phyloP scores from a whole-genome alignment of 805 yeast species.

The Millerago galiae region DNA sequence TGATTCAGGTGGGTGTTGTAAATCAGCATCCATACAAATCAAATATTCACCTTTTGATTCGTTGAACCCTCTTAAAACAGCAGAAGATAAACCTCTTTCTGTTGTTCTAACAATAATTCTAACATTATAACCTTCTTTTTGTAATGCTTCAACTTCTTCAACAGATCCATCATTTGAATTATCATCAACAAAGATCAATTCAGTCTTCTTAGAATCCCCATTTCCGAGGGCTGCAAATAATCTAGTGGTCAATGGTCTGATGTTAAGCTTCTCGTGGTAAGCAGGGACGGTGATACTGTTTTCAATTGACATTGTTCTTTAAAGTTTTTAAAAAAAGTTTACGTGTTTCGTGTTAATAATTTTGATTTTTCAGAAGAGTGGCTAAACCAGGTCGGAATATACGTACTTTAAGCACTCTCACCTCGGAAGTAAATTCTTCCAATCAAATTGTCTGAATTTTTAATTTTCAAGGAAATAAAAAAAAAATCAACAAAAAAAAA shows the following conservation, averaged over 20 bases:
- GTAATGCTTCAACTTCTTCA: conserved; percentile 40
- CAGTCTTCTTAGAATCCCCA: conserved; percentile 34
- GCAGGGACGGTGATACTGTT: conserved; percentile 44
- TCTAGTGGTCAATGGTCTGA: conserved; percentile 42
- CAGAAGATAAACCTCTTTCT: conserved; percentile 45
- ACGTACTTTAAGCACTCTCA: no score
- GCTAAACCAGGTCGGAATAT: no score
- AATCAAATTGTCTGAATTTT: conserved; percentile 21
- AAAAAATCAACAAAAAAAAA: conserved; percentile 7
- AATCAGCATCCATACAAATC: conserved; percentile 48
- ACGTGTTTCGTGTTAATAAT: neutral
- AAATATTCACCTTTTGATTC: conserved; percentile 42
- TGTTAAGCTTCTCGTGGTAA: conserved; percentile 42
- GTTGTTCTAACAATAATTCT: conserved; percentile 43
- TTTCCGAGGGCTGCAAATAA: conserved; percentile 43
- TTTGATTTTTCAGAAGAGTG: no score
- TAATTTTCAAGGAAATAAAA: conserved; percentile 12
- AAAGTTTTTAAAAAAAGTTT: neutral
- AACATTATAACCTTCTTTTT: conserved; percentile 41
- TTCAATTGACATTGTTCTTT: conserved; percentile 28
- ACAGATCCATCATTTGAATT: conserved; percentile 47
- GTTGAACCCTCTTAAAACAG: conserved; percentile 41
- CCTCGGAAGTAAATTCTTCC: conserved; percentile 10
- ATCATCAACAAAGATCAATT: conserved; percentile 45
- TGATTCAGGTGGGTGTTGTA: conserved; percentile 48